These are phyloP conservation scores for Metroxylon sagu DNA, from an alignment of 176 grass and related monocot species.

Conservation along the genomic window DNA sequence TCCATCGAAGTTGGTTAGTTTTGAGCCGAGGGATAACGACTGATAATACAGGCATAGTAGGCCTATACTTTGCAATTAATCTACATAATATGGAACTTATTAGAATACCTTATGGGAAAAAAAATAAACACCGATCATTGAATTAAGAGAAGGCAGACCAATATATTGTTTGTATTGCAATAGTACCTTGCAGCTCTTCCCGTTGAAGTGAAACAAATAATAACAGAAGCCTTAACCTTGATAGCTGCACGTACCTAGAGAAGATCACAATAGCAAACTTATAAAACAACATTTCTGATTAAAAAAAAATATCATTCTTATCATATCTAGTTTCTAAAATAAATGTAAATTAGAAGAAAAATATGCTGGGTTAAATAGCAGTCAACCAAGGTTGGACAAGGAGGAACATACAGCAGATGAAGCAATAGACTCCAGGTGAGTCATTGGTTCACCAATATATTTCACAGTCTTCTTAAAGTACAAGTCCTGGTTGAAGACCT, in stretches of 20 bases:
- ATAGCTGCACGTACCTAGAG: slow-evolving; percentile 92
- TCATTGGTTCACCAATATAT: slow-evolving; percentile 92
- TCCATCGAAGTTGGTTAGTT: slow-evolving; percentile 96
- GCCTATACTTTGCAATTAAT: slow-evolving; percentile 95
- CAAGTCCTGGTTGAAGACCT: slow-evolving; percentile 97
- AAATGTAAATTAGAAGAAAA: no score
- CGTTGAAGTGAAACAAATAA: slow-evolving; percentile 95
- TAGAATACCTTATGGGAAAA: not conserved
- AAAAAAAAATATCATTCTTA: not conserved
- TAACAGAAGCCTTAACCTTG: slow-evolving; percentile 95
- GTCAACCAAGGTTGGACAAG: no score
- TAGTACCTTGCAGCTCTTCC: slow-evolving; percentile 93
- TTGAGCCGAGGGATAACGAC: slow-evolving; percentile 98
- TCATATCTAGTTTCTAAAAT: no score
- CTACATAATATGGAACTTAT: slow-evolving; percentile 28
- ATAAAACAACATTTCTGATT: not conserved
- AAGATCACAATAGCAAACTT: slow-evolving; percentile 3
- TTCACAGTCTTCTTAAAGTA: slow-evolving; percentile 97
- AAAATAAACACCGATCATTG: no score
- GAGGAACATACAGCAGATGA: slow-evolving; percentile 60
- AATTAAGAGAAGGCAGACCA: no score
- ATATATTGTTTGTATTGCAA: not conserved
- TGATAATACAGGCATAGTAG: slow-evolving; percentile 97
- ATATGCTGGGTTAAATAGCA: no score
- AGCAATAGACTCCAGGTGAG: slow-evolving; percentile 96